Base-by-base conservation (phyloP, 352 stramenopile species). In the Pythium aquatile region DNA sequence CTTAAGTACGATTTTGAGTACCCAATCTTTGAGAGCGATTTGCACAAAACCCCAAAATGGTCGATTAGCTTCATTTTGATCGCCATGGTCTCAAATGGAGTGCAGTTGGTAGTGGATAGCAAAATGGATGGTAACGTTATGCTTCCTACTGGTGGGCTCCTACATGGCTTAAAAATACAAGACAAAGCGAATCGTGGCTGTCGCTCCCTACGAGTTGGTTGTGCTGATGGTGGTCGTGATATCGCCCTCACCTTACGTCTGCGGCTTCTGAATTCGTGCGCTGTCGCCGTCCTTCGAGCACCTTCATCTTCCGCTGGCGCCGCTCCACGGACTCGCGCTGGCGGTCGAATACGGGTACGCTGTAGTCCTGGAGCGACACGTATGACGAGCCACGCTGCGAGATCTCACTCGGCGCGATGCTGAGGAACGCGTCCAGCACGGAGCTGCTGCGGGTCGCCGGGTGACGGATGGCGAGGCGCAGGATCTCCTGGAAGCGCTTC, bases 401-500 rank as follows among this genome's bases (percentile, higher is more conserved):
- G 44, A 81, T 79, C 55, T 80, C 64, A 33, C 70, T 78, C 1
- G 77, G 77, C 37, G 77, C 74, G n/a, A 93, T 78, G 66, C 83
- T 92, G 46, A 94, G 59, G 58, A 94, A 94, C 33, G 80, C 75
- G 40, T 92, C 79, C 53, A 95, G 66, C 14, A 88, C 78, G 8
- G 68, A 14, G 67, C 83, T 87, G 63, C 63, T 75, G 40, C 85
- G 84, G 9, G 85, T 91, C 26, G 83, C 82, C 0, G 86, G 79
- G 60, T 95, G 86, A 29, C 79, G 81, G 32, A 92, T 93, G 3
- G 83, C 86, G 17, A 93, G 78, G 9, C 79, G 68, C 14, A 95
- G 68, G 56, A 95, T 95, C 72, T 92, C 83, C 49, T 95, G 81
- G 65, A 95, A 93, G 3, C 78, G 75, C 61, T 81, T 82, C 61